Evolutionary conservation across 352 stramenopile species (phyloP), one percentile per base, ranked within the genome.

Genomic region (Elongisporangium prolatum): DNA sequence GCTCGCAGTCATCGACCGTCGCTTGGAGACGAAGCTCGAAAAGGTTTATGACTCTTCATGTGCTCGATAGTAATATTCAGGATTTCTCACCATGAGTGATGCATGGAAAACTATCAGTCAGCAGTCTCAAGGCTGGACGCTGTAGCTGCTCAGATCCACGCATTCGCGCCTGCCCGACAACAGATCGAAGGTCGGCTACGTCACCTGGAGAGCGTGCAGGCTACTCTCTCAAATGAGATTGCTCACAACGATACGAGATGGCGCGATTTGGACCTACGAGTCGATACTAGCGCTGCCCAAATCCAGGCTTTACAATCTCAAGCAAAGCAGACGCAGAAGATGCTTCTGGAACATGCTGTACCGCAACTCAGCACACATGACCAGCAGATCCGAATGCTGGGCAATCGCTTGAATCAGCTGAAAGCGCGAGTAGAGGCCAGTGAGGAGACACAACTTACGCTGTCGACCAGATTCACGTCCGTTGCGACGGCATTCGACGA

Each of bases 1-100:
- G 9, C 24, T 91, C 17, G 67, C 65, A 44, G 70, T 67, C 0
- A 55, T 86, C 4, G 76, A 88, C 17, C 68, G 57, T 16, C 73
- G 68, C 2, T 49, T 91, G 1, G 57, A 76, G 4, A 21, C 52
- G 50, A 91, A 91, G 60, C 64, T 91, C 61, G 81, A 91, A 50
- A 91, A 91, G 76, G 78, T 84, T 21, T 9, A 47, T 11, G 13
- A 18, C 8, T 3, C n/a, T 54, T n/a, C 2, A 55, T 52, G 20
- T 1, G 38, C 40, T 8, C 10, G 10, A 4, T 40, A 11, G 16
- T 56, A 34, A 10, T 9, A 25, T 52, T 34, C 47, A 11, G 20
- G n/a, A n/a, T 3, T 49, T 8, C 52, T 21, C 3, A 16, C 28
- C 4, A 5, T 63, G 11, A 56, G 34, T 57, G 28, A 50, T 56